Base-by-base conservation (phyloP, 1,284 basidiomycete genomes). In the Mycosarcoma maydis region DNA sequence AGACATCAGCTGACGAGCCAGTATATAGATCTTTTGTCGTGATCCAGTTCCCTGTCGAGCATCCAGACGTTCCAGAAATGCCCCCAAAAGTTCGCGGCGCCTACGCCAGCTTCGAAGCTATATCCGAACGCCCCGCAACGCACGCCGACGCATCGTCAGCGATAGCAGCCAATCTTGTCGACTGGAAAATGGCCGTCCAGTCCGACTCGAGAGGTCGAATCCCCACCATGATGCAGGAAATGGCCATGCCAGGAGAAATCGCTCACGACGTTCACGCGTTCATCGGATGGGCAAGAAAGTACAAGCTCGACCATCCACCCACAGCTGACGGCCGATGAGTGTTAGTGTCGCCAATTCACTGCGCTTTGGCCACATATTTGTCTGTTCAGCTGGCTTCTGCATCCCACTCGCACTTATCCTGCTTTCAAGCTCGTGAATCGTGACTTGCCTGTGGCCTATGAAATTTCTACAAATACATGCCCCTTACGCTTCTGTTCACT, bases 81-180 rank as follows among this genome's bases (percentile, higher is more conserved):
- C 10, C 50, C 8, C 48, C 50, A 47, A 73, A 72, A 37, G 65
- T 80, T 3, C 69, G 78, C 27, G 75, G 64, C 6, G 67, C 61
- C 13, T 80, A 77, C 39, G 65, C 76, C 7, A 71, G 65, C 26
- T 74, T 77, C 51, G 78, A 80, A 42, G 78, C 73, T 3, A 57
- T 78, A 10, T 69, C 23, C 14, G 66, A 79, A 42, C 64, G 44
- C 1, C 39, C 47, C 22, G 22, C 45, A 0, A 10, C 38, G 24
- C 4, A 39, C 29, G 29, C 9, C 9, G 9, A 14, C 29, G 29
- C 2, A 30, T 10, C 14, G 9, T 30, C 29, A 30, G n/a, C n/a
- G n/a, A n/a, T n/a, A 5, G 10, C 42, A 24, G 34, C 4, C 38
- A 44, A 49, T 23, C 38, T 42, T 3, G 54, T 58, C 20, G 33